Evolutionary conservation across 75 land plant genomes (phyloP), one percentile per base, ranked within the genome.

Genomic region (Cunninghamia lanceolata): DNA sequence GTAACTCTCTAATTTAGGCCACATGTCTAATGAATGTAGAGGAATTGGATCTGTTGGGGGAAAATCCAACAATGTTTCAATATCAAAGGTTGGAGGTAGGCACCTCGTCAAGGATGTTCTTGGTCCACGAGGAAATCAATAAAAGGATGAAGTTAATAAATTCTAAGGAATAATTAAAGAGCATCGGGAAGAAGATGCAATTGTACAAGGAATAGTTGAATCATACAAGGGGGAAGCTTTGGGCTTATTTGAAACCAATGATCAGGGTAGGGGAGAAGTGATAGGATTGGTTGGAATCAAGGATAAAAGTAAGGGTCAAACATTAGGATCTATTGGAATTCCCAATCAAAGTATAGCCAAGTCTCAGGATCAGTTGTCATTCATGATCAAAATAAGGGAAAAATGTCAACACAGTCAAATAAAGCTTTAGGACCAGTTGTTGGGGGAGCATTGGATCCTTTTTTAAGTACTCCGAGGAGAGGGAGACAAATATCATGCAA

Each of bases 1-100:
- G 87, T 94, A 96, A 85, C 98, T 96, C 86, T 89, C 87, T 0
- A 94, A 90, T 63, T 95, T 96, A 16, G 96, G 98, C 96, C 96
- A 96, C 83, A 96, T 90, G 2, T 96, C 98, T 90, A 84, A 38
- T 52, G 30, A 54, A 14, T 11, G 21, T 15, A n/a, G n/a, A n/a
- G n/a, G n/a, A n/a, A n/a, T n/a, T n/a, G n/a, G n/a, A n/a, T n/a
- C n/a, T n/a, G n/a, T n/a, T n/a, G n/a, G n/a, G n/a, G n/a, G n/a
- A n/a, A n/a, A n/a, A n/a, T n/a, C n/a, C n/a, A n/a, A n/a, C n/a
- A n/a, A n/a, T n/a, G n/a, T n/a, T n/a, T n/a, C n/a, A n/a, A n/a
- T n/a, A n/a, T 32, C n/a, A 70, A 30, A 7, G 74, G 32, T 70
- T 70, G 74, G 25, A 70, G 74, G n/a, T 70, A 30, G 10, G 25